Conservation (phyloP, 2,329 filamentous ascomycete species). For the Nigrospora sphaerica region DNA sequence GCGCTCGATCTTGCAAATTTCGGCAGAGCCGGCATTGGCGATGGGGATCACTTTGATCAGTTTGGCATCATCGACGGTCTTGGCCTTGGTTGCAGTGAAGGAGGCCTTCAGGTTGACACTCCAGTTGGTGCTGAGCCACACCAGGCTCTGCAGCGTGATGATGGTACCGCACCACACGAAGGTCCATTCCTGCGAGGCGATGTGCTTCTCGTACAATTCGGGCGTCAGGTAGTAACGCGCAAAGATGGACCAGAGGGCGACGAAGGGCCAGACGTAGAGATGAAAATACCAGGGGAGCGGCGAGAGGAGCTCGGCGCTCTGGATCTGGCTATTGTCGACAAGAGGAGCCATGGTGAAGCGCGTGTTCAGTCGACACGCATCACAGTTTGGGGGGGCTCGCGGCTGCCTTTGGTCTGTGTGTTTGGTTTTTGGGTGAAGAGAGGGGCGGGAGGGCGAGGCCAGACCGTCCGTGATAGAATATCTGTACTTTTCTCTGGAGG, state of each 20-base stretch:
- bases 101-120: slow-evolving; percentile 78
- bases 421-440: too few species aligned
- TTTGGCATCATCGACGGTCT: slow-evolving; percentile 63
- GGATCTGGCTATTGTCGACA: slow-evolving; percentile 86
- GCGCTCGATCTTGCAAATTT: slow-evolving; percentile 76
- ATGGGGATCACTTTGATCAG: slow-evolving; percentile 90
- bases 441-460: too few species aligned
- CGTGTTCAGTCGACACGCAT: too few species aligned
- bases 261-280: slow-evolving; percentile 88
- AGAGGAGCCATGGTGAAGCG: slow-evolving; percentile 42
- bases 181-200: slow-evolving; percentile 94
- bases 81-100: slow-evolving; percentile 72
- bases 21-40: slow-evolving; percentile 80
- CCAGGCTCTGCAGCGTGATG: slow-evolving; percentile 76
- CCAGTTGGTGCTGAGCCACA: slow-evolving; percentile 98
- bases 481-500: too few species aligned
- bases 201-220: slow-evolving; percentile 83
- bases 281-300: slow-evolving; percentile 76
- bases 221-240: slow-evolving; percentile 78
- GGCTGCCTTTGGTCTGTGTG: too few species aligned
- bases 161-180: slow-evolving; percentile 91
- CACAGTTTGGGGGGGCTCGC: too few species aligned
- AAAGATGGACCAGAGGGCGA: slow-evolving; percentile 87
- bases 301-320: slow-evolving; percentile 79
- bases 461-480: too few species aligned